Percentiles rank a stretch among this genome's conserved stretches.
phyloP scores from a whole-genome alignment of 371 early-diverging fungal species.

The Parasitella parasitica region DNA sequence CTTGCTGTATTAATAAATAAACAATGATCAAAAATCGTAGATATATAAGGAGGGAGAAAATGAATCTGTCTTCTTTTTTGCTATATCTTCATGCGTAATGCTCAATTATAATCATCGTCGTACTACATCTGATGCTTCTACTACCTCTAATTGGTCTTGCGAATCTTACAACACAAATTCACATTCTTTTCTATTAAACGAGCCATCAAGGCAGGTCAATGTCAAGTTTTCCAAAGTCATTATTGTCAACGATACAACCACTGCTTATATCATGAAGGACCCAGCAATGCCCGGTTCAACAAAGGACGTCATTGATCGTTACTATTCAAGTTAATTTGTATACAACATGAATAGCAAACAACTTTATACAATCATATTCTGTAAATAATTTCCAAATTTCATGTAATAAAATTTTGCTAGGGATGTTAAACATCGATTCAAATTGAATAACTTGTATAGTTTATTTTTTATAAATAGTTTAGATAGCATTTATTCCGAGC shows the following conservation, averaged over 20 bases:
- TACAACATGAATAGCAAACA: background rate
- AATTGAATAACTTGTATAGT: no score
- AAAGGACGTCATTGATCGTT: conserved; percentile 6
- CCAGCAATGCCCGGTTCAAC: background rate
- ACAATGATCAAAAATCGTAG: background rate
- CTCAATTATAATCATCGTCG: background rate
- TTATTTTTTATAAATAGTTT: no score
- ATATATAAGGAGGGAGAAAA: background rate
- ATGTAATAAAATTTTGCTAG: no score
- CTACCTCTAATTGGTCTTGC: conserved; percentile 1
- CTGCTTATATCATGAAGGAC: conserved; percentile 3
- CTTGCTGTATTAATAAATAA: background rate
- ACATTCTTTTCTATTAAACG: background rate
- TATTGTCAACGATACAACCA: conserved; percentile 4
- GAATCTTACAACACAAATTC: background rate
- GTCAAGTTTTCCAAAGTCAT: conserved; percentile 14
- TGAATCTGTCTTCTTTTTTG: background rate
- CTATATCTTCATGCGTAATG: background rate
- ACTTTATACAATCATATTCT: background rate
- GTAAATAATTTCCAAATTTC: background rate
- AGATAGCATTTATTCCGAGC: no score
- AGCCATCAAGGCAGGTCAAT: background rate
- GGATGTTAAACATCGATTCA: no score
- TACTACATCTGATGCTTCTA: background rate
- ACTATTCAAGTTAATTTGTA: conserved; percentile 1